phyloP scores from a whole-genome alignment of 78 protist genomes.

The Thecamonas trahens region DNA sequence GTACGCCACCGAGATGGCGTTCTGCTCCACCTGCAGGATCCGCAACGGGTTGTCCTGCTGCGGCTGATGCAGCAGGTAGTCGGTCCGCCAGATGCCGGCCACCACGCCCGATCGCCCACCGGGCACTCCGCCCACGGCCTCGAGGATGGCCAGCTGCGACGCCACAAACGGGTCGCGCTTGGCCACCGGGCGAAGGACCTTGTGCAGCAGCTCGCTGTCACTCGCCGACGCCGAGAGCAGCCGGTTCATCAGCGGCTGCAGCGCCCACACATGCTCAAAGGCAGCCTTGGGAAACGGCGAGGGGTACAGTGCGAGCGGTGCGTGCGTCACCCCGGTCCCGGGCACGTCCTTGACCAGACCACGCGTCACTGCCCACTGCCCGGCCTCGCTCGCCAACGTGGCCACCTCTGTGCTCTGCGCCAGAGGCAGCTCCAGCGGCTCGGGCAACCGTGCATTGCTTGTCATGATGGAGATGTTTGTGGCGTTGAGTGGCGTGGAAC shows the following conservation, averaged over 20 bases:
- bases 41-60: not conserved
- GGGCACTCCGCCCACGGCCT: conserved; percentile 19
- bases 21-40: conserved; percentile 79
- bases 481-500: too few species aligned
- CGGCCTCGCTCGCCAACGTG: too few species aligned
- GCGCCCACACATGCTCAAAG: conserved; percentile 13
- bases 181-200: conserved; percentile 13
- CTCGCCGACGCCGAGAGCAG: too few species aligned
- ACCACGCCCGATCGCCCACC: not conserved
- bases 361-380: too few species aligned
- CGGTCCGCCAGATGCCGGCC: conserved; percentile 71
- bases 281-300: conserved; percentile 12
- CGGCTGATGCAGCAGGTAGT: conserved; percentile 77
- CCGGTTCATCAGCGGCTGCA: conserved; percentile 38
- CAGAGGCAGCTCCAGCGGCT: too few species aligned
- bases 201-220: conserved; percentile 37
- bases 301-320: conserved; percentile 53
- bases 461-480: too few species aligned
- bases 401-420: too few species aligned
- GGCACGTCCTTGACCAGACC: conserved; percentile 12
- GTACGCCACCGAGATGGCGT: conserved; percentile 83
- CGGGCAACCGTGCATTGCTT: too few species aligned
- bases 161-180: conserved; percentile 57
- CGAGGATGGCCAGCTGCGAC: conserved; percentile 28
- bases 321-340: conserved; percentile 16